These are phyloP conservation scores for Catenaria anguillulae DNA, from an alignment of 371 early-diverging fungal species.

Conservation along the genomic window DNA sequence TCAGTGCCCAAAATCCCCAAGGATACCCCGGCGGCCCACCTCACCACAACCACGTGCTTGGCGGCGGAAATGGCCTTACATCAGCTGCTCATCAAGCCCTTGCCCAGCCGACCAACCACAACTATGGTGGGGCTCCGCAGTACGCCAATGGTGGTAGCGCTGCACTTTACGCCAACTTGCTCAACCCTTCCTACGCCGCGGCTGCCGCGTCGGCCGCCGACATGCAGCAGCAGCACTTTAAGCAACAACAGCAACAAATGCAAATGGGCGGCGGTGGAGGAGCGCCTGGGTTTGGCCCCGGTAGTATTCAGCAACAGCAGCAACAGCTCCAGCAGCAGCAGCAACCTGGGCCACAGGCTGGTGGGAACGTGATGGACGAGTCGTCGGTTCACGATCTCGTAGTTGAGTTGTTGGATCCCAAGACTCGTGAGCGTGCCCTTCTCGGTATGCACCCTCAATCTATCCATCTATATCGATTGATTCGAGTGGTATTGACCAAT, in stretches of 20 bases:
- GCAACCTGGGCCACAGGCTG: neutral
- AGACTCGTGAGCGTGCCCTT: constrained; percentile 68
- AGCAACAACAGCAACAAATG: neutral
- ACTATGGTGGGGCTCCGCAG: neutral
- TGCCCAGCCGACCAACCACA: neutral
- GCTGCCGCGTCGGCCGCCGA: neutral
- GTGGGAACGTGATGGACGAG: constrained; percentile 21
- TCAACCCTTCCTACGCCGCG: neutral
- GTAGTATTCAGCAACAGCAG: constrained; percentile 10
- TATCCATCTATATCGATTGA: too few relatives aligned
- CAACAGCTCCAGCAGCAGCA: neutral
- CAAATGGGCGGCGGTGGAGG: constrained; percentile 3
- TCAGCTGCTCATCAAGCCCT: too few relatives aligned
- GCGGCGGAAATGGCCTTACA: too few relatives aligned
- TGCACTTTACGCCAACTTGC: too few relatives aligned
- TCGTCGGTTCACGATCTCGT: constrained; percentile 77
- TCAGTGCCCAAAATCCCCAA: too few relatives aligned
- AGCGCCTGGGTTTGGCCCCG: constrained; percentile 9
- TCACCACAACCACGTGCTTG: too few relatives aligned
- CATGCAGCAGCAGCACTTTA: constrained; percentile 9
- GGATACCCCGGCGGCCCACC: too few relatives aligned
- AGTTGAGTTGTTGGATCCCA: constrained; percentile 61
- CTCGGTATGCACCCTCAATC: neutral
- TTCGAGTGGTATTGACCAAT: too few relatives aligned
- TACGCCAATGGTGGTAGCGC: too few relatives aligned